phyloP scores from a whole-genome alignment of 225 moss, liverwort and hornwort species.

The Physcomitrellopsis africana region DNA sequence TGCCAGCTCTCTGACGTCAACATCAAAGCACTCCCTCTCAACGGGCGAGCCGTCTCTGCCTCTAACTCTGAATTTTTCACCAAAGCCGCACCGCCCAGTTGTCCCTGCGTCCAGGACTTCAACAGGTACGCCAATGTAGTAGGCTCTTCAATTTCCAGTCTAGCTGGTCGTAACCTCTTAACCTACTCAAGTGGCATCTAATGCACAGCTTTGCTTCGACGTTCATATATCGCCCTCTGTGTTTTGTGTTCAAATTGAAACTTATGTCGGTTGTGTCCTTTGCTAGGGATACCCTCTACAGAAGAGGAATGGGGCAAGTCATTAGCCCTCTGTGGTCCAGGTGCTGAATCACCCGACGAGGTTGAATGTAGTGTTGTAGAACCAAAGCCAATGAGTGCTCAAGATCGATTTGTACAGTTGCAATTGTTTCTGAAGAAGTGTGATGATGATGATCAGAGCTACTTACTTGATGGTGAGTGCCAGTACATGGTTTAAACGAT shows the following conservation, averaged over 20 bases:
- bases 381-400: conserved; percentile 35
- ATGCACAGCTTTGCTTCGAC: no score
- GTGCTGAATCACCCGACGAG: conserved; percentile 33
- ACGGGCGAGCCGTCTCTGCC: conserved; percentile 39
- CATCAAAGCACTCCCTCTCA: conserved; percentile 15
- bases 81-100: conserved; percentile 23
- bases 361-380: conserved; percentile 31
- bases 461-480: conserved; percentile 49
- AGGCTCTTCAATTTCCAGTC: no score
- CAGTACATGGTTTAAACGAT: background rate
- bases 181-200: no score
- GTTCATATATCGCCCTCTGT: no score
- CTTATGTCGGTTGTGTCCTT: no score
- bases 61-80: conserved; percentile 40
- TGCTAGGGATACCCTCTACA: conserved; percentile 22
- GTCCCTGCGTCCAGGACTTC: conserved; percentile 38
- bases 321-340: conserved; percentile 56
- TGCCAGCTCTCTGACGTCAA: conserved; percentile 31
- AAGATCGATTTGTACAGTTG: conserved; percentile 58
- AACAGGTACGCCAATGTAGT: conserved; percentile 28
- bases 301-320: conserved; percentile 74
- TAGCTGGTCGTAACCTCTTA: no score
- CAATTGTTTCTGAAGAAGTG: conserved; percentile 65
- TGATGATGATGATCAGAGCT: conserved; percentile 56
- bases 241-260: no score